phyloP scores from a whole-genome alignment of 2,329 filamentous ascomycete genomes.

The Stagonosporopsis cucurbitacearum region DNA sequence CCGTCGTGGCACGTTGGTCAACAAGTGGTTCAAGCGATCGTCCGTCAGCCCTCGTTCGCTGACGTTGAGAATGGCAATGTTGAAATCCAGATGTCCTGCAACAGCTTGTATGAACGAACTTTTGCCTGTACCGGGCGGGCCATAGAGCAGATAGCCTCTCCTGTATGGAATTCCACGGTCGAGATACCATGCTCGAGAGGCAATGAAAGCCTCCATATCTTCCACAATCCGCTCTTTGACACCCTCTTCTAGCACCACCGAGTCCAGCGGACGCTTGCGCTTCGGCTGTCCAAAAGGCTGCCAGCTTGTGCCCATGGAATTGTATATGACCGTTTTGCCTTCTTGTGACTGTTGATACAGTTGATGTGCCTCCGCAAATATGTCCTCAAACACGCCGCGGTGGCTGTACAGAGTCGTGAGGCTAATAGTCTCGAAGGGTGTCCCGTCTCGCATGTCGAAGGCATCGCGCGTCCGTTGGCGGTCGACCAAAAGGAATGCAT shows the following conservation, averaged over 20 bases:
- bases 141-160: slow-evolving; percentile 85
- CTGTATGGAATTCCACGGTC: slow-evolving; percentile 95
- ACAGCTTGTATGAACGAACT: slow-evolving; percentile 96
- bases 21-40: slow-evolving; percentile 82
- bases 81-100: slow-evolving; percentile 89
- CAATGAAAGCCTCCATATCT: slow-evolving; percentile 83
- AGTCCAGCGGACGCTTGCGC: slow-evolving; percentile 84
- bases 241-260: slow-evolving; percentile 83
- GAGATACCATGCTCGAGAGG: slow-evolving; percentile 83
- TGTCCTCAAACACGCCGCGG: slow-evolving; percentile 84
- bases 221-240: slow-evolving; percentile 80
- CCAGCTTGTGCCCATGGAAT: slow-evolving; percentile 85
- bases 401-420: slow-evolving; percentile 91
- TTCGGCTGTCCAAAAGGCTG: slow-evolving; percentile 81
- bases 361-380: slow-evolving; percentile 85
- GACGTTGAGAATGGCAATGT: slow-evolving; percentile 89
- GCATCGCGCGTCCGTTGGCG: slow-evolving; percentile 83
- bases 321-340: slow-evolving; percentile 92
- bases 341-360: slow-evolving; percentile 81
- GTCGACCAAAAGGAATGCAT: slow-evolving; percentile 86
- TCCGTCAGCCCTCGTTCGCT: slow-evolving; percentile 90
- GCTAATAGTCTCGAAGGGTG: slow-evolving; percentile 92
- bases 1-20: slow-evolving; percentile 82
- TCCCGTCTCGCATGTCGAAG: slow-evolving; percentile 78
- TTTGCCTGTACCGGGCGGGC: slow-evolving; percentile 89